These are phyloP conservation scores for Chlamydomonas sphaeroides DNA, from an alignment of 139 green algal species.

Conservation along the genomic window DNA sequence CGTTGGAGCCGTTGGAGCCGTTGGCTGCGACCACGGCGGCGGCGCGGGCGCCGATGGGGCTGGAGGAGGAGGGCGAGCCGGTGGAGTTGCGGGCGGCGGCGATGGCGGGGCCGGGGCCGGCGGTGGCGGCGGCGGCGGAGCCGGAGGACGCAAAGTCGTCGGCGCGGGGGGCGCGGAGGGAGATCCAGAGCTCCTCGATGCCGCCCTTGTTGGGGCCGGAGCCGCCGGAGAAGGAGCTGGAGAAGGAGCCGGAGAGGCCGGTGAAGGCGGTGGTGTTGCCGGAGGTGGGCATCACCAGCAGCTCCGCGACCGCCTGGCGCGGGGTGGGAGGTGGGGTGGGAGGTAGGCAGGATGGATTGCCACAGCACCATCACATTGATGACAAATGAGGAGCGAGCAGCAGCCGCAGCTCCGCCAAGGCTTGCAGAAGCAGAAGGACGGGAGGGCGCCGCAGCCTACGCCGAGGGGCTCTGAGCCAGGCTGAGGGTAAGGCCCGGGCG, in stretches of 20 bases:
- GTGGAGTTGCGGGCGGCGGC: no score
- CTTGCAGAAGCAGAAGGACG: no score
- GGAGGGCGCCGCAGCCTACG: no score
- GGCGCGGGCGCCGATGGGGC: no score
- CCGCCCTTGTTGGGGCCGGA: neutral
- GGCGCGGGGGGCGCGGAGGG: neutral
- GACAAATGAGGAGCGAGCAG: no score
- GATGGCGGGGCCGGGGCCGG: neutral
- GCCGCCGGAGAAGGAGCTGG: neutral
- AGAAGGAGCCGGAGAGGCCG: no score
- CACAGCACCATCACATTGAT: no score
- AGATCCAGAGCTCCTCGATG: constrained; percentile 35
- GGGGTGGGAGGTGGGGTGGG: neutral
- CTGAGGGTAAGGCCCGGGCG: no score
- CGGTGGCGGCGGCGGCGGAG: neutral
- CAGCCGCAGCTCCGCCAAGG: no score
- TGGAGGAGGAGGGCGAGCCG: no score
- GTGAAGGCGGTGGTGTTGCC: neutral
- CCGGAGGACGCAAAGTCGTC: constrained; percentile 1
- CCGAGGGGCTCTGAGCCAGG: no score
- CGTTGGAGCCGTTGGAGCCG: neutral
- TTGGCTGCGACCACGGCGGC: no score
- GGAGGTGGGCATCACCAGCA: neutral
- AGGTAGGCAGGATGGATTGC: neutral
- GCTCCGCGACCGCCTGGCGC: constrained; percentile 6